Evolutionary conservation across 2,329 filamentous ascomycete species (phyloP), one percentile per base, ranked within the genome.

Genomic region (Fusarium sp.): DNA sequence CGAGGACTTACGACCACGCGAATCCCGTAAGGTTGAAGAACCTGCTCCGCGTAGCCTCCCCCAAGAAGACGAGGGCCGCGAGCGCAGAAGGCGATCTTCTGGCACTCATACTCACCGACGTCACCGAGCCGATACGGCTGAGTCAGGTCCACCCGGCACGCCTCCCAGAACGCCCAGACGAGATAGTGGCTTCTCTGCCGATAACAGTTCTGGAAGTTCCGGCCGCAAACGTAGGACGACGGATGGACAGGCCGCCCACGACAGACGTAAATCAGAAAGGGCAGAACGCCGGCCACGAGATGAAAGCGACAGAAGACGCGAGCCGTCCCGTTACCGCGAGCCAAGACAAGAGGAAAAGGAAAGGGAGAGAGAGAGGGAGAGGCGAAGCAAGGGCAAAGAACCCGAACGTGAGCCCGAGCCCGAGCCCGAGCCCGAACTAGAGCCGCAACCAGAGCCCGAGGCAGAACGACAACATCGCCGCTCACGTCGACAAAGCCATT

Each of bases 181-280:
- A 55, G 83, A 85, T 60, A 85, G 83, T 61, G 83, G 83, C 1
- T 80, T 81, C 63, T 80, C 82, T 4, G 77, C 78, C 18, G 82
- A 83, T n/a, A 66, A 62, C 9, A 80, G 74, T 61, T 77, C 78
- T 44, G 77, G 76, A 44, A 75, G 75, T 45, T 76, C 78, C 36
- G 69, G 74, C 28, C 73, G 74, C 57, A 75, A 70, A 53, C 78
- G 80, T 41, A 81, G 83, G 58, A 84, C 82, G 4, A 76, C 80
- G 3, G 83, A 86, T 65, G 83, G 86, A 69, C 83, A 85, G 62
- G 83, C 80, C 16, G 82, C 80, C 3, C 82, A 85, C 55, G 85
- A 87, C 3, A 82, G 74, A 65, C 81, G 82, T 61, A 86, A 83
- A 74, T 81, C 80, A 52, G 84, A 86, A 68, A 81, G 82, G 40